Base-by-base conservation (phyloP, 257 asterid species). In the Plantago elongata region DNA sequence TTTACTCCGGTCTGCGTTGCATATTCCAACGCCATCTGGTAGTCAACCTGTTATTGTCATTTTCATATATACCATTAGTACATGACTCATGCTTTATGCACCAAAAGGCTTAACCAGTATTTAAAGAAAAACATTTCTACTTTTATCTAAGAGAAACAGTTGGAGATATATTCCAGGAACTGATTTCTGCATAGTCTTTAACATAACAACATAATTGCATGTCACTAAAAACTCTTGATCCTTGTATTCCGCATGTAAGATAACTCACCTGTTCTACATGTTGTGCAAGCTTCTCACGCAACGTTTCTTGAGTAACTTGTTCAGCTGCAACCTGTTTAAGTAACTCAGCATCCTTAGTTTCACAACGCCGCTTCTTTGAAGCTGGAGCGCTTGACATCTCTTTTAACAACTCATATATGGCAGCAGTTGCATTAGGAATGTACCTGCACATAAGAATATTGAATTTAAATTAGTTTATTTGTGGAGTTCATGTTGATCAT, bases 21-120 rank as follows among this genome's bases (percentile, higher is more conserved):
- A 63, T 89, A 89, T 77, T 89, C 97, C 81, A 89, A 17, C 22
- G 89, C 95, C 97, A 89, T 86, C 79, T 86, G 94, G 60, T 89
- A 86, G 81, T 89, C 97, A 74, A 89, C 97, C 97, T 89, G 86
- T 67, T 74, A 40, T 45, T 13, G 38, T 29, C 60, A n/a, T 30
- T 65, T 13, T 49, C 9, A 5, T 17, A 57, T 0, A 34, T 34
- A 34, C 8, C 40, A 34, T 34, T 34, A 34, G 40, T 5, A 34
- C 5, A 34, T 5, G n/a, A n/a, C n/a, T n/a, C n/a, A 34, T 34
- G 40, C 5, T 34, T 34, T 34, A 34, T 1, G 40, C 40, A 34
- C 4, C 38, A 34, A 34, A 34, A 34, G 5, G n/a, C 38, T 34
- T 34, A 45, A 54, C 16, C 37, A 51, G 30, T 13, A 16, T 34